Evolutionary conservation across 1,284 basidiomycete genomes (phyloP).

Genomic region (Afroboletus lepidellus): DNA sequence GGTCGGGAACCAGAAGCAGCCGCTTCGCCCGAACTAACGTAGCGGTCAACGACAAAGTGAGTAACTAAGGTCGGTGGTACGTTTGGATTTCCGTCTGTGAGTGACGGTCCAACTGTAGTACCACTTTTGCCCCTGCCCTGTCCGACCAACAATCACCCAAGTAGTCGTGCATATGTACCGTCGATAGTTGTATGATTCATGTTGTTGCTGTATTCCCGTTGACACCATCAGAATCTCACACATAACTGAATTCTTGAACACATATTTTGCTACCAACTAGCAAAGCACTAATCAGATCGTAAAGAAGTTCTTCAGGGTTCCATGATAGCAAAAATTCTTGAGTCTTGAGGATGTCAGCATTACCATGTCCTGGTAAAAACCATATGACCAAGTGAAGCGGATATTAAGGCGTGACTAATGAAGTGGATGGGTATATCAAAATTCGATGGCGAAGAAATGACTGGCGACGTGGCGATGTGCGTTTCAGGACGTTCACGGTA

Average conservation of each 20-base stretch:
- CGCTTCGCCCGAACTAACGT: background rate
- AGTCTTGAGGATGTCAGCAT: slow-evolving; percentile 29
- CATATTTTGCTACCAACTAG: slow-evolving; percentile 20
- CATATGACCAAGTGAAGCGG: slow-evolving; percentile 37
- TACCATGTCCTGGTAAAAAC: slow-evolving; percentile 29
- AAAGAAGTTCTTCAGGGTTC: slow-evolving; percentile 24
- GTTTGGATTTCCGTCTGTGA: background rate
- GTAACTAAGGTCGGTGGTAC: slow-evolving; percentile 2
- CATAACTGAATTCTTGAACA: slow-evolving; percentile 13
- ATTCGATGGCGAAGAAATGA: slow-evolving; percentile 28
- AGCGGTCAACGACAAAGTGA: background rate
- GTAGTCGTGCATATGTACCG: background rate
- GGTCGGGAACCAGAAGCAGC: background rate
- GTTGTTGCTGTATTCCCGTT: background rate
- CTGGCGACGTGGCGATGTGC: slow-evolving; percentile 24
- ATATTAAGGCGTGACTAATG: slow-evolving; percentile 38
- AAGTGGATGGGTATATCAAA: slow-evolving; percentile 35
- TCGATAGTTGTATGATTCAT: background rate
- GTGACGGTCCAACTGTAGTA: background rate
- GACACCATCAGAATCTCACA: slow-evolving; percentile 4
- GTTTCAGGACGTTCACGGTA: slow-evolving; percentile 16
- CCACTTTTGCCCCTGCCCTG: slow-evolving; percentile 1
- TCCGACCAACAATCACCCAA: background rate
- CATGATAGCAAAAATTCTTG: slow-evolving; percentile 26
- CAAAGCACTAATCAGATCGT: slow-evolving; percentile 34